phyloP scores from a whole-genome alignment of 306 rosid species.

The Crataegus laevigata region DNA sequence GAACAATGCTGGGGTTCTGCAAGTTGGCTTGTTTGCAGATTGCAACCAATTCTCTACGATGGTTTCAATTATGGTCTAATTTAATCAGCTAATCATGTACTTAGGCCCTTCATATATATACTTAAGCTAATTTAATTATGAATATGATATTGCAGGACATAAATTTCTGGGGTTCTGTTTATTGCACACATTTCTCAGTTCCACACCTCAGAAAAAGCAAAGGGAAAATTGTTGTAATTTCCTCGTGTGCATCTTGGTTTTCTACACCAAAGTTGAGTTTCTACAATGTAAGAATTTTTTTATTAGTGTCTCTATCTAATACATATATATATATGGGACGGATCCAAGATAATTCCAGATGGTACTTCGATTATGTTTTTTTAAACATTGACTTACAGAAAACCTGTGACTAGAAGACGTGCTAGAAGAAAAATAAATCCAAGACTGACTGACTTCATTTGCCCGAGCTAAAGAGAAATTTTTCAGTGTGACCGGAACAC shows the following conservation, averaged over 20 bases:
- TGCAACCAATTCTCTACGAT: neutral
- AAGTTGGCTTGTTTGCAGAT: conserved; percentile 5
- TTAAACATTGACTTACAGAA: too few relatives aligned
- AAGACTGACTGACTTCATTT: too few relatives aligned
- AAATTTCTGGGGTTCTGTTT: conserved; percentile 64
- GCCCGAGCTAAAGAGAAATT: too few relatives aligned
- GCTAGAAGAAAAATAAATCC: too few relatives aligned
- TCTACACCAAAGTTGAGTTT: conserved; percentile 38
- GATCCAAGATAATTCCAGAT: too few relatives aligned
- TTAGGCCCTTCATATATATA: neutral
- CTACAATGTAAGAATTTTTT: conserved; percentile 29
- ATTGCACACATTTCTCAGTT: conserved; percentile 39
- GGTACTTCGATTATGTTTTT: too few relatives aligned
- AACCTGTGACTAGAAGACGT: too few relatives aligned
- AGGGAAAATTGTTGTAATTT: conserved; percentile 55
- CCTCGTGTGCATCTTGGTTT: conserved; percentile 54
- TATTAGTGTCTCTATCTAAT: too few relatives aligned
- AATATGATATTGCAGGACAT: conserved; percentile 30
- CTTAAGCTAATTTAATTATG: neutral
- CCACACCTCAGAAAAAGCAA: conserved; percentile 41
- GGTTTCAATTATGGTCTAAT: neutral
- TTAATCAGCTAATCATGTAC: too few relatives aligned
- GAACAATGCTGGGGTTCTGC: conserved; percentile 13
- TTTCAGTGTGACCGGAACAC: too few relatives aligned
- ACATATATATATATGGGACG: too few relatives aligned